Evolutionary conservation across 441 rosid species (phyloP).

Genomic region (Metrosideros polymorpha): DNA sequence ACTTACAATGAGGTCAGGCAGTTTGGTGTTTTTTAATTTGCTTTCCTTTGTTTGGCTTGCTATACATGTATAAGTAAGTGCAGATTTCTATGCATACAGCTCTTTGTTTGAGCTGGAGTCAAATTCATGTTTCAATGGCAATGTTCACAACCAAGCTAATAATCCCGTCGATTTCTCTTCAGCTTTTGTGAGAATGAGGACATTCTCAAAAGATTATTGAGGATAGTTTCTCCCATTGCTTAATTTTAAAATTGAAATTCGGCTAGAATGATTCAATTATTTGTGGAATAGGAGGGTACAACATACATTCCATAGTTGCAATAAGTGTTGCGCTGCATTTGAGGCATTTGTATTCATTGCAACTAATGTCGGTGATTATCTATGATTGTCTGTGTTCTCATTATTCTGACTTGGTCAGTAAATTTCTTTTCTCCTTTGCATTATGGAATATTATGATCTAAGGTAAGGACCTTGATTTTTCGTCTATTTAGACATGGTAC

Average conservation of each 20-base stretch:
- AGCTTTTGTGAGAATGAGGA: not conserved
- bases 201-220: not conserved
- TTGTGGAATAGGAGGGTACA: not conserved
- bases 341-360: not conserved
- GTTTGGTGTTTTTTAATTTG: constrained; percentile 11
- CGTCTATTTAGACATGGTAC: not conserved
- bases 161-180: not conserved
- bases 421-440: not conserved
- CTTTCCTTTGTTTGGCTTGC: not conserved
- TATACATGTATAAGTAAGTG: not conserved
- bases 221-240: not conserved
- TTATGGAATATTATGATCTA: not conserved
- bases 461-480: not conserved
- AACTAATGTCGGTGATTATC: not conserved
- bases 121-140: not conserved
- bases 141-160: not conserved
- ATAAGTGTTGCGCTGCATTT: not conserved
- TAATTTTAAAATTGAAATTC: not conserved
- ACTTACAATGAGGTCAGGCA: constrained; percentile 94
- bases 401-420: not conserved
- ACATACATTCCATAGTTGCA: not conserved
- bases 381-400: not conserved
- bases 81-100: not conserved
- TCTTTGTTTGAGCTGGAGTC: not conserved
- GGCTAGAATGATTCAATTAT: not conserved